phyloP scores from a whole-genome alignment of 495 filamentous ascomycete species.

The Neurospora pannonica region DNA sequence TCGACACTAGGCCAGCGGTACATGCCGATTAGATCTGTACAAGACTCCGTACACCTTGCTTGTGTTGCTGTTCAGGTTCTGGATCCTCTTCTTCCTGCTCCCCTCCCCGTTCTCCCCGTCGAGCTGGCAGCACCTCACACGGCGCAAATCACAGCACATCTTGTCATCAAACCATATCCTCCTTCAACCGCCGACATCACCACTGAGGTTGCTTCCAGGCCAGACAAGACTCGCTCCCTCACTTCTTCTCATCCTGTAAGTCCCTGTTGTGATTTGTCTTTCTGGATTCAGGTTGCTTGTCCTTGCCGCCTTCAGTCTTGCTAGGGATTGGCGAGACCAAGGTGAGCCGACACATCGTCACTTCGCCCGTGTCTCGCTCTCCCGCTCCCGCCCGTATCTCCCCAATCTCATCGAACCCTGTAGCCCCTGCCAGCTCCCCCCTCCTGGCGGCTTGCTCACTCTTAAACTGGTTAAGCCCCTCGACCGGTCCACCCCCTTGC shows the following conservation, averaged over 20 bases:
- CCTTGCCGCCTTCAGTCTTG: background rate
- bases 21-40: background rate
- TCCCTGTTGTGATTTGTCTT: slow-evolving; percentile 5
- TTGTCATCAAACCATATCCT: background rate
- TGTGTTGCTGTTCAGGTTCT: background rate
- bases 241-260: slow-evolving; percentile 2
- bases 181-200: background rate
- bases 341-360: slow-evolving; percentile 6
- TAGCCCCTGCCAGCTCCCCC: background rate
- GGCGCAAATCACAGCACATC: slow-evolving; percentile 1
- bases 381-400: slow-evolving; percentile 5
- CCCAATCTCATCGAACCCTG: background rate
- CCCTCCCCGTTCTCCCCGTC: background rate
- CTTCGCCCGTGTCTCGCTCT: slow-evolving; percentile 14
- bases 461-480: slow-evolving; percentile 25
- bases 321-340: slow-evolving; percentile 5
- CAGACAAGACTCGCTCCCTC: slow-evolving; percentile 5
- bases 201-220: background rate
- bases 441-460: slow-evolving; percentile 11
- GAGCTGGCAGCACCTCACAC: background rate
- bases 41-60: background rate
- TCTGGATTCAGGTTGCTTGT: background rate
- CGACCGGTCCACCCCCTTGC: slow-evolving; percentile 9
- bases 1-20: background rate
- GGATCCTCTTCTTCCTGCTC: background rate